phyloP scores from a whole-genome alignment of 768 basidiomycete genomes.

The Dentipellis sp. region DNA sequence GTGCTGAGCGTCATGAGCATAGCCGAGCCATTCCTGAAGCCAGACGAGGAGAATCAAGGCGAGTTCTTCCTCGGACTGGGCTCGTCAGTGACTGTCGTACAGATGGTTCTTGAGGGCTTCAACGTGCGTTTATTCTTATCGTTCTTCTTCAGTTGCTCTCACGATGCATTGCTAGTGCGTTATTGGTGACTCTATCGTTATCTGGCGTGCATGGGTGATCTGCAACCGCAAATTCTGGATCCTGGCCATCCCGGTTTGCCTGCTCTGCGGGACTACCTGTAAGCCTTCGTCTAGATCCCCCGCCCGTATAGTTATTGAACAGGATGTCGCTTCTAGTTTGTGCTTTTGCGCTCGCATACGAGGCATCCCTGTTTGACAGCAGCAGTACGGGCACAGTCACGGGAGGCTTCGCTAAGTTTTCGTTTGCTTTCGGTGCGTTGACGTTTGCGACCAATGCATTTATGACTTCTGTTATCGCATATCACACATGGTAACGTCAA shows the following conservation, averaged over 20 bases:
- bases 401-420: background rate
- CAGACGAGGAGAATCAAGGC: background rate
- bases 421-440: background rate
- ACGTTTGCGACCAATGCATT: background rate
- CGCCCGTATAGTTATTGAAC: background rate
- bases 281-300: background rate
- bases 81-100: background rate
- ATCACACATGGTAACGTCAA: background rate
- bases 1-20: background rate
- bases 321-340: background rate
- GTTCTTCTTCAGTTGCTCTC: background rate
- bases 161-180: slow-evolving; percentile 1
- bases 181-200: slow-evolving; percentile 8
- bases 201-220: slow-evolving; percentile 12
- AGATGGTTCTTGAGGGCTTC: background rate
- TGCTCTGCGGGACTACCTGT: slow-evolving; percentile 8
- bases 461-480: background rate
- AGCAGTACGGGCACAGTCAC: background rate
- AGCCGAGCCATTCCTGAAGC: slow-evolving; percentile 3
- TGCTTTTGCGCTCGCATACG: background rate
- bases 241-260: slow-evolving; percentile 1
- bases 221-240: slow-evolving; percentile 3
- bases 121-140: background rate
- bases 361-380: background rate
- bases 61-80: background rate